Conservation (phyloP, 2,329 filamentous ascomycete species). For the Aspergillus sp. region DNA sequence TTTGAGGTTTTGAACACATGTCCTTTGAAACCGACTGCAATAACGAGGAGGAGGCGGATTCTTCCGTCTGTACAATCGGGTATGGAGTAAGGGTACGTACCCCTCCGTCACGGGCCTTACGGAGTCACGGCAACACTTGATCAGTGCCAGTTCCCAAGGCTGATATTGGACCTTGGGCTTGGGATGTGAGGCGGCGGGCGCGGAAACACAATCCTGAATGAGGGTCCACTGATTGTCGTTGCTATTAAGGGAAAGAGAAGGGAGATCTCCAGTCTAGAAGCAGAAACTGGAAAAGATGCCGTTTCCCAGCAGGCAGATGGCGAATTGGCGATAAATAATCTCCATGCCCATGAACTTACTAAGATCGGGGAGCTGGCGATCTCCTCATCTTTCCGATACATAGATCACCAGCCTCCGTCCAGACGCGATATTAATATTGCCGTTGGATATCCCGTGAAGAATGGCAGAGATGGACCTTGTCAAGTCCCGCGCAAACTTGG, state of each 20-base stretch:
- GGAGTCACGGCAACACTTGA: background rate
- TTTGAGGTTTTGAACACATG: background rate
- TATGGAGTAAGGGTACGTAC: conserved; percentile 7
- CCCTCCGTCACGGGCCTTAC: background rate
- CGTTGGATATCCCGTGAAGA: background rate
- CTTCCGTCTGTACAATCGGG: conserved; percentile 2
- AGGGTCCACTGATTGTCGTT: conserved; percentile 30
- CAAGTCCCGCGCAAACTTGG: background rate
- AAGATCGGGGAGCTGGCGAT: background rate
- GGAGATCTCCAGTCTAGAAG: conserved; percentile 23
- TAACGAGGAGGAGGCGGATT: background rate
- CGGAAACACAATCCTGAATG: conserved; percentile 2
- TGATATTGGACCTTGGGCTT: conserved; percentile 4
- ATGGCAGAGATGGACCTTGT: background rate
- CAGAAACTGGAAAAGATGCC: conserved; percentile 1
- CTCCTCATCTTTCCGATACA: background rate
- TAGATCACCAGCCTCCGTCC: background rate
- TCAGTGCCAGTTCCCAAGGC: background rate
- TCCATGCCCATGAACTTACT: conserved; percentile 2
- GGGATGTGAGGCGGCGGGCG: conserved; percentile 8
- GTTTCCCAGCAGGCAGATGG: conserved; percentile 10
- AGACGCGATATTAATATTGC: background rate
- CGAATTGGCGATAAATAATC: background rate
- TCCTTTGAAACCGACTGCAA: background rate
- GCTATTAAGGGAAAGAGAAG: conserved; percentile 21